These are phyloP conservation scores for Plasmopara halstedii DNA, from an alignment of 352 stramenopile species.

Conservation along the genomic window DNA sequence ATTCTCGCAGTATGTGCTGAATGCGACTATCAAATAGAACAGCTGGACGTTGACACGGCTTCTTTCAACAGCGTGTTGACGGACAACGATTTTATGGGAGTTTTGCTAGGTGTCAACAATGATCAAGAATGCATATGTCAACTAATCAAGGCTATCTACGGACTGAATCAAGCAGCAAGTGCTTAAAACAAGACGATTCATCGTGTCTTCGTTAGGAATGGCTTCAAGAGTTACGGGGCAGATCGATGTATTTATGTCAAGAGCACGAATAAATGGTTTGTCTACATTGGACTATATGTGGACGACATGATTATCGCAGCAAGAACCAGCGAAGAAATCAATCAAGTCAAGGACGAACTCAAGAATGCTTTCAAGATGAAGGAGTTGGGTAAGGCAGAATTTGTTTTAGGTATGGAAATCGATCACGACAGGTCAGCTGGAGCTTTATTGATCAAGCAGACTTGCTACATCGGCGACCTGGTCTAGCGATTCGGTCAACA, in stretches of 20 bases:
- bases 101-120: neutral
- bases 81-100: neutral
- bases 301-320: neutral
- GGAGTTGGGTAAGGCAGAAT: neutral
- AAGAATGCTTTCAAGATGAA: slow-evolving; percentile 1
- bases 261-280: neutral
- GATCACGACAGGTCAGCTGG: neutral
- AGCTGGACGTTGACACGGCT: neutral
- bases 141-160: neutral
- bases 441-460: neutral
- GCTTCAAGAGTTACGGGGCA: neutral
- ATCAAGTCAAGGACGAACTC: neutral
- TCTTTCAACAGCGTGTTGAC: neutral
- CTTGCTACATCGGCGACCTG: neutral
- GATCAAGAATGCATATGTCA: neutral
- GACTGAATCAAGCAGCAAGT: neutral
- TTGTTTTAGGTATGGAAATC: neutral
- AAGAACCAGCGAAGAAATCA: neutral
- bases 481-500: neutral
- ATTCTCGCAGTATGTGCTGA: neutral
- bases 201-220: neutral
- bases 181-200: neutral
- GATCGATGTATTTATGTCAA: neutral
- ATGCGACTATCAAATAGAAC: neutral
- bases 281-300: neutral